phyloP scores from a whole-genome alignment of 2,329 filamentous ascomycete genomes.

The Curvularia verruculosa region DNA sequence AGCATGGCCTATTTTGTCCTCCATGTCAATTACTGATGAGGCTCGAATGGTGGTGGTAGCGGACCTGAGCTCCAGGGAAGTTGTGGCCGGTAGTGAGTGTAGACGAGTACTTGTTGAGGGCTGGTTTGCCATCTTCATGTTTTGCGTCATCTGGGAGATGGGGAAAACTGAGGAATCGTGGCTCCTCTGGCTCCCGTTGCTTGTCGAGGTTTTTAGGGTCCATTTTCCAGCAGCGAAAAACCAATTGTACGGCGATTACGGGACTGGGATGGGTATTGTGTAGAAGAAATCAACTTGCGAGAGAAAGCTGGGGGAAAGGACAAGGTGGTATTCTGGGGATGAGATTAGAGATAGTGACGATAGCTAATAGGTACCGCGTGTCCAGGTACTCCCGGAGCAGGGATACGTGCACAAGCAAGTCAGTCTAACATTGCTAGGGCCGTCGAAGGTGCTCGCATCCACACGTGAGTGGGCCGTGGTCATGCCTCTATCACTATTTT shows the following conservation, averaged over 20 bases:
- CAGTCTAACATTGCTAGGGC: slow-evolving; percentile 25
- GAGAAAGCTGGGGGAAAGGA: slow-evolving; percentile 7
- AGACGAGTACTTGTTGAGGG: slow-evolving; percentile 85
- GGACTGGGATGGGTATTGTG: background rate
- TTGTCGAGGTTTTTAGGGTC: slow-evolving; percentile 46
- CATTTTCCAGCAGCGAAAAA: slow-evolving; percentile 31
- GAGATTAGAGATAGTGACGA: slow-evolving; percentile 25
- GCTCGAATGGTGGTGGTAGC: slow-evolving; percentile 13
- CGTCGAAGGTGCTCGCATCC: slow-evolving; percentile 22
- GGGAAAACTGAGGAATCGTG: slow-evolving; percentile 63
- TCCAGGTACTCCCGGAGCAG: slow-evolving; percentile 27
- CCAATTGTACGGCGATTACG: background rate
- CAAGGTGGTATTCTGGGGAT: slow-evolving; percentile 18
- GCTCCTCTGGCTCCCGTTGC: slow-evolving; percentile 47
- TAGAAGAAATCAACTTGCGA: background rate
- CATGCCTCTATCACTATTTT: slow-evolving; percentile 15
- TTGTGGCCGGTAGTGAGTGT: slow-evolving; percentile 84
- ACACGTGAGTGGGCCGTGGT: slow-evolving; percentile 25
- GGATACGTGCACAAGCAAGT: slow-evolving; percentile 21
- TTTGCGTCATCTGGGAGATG: slow-evolving; percentile 60
- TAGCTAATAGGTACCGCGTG: slow-evolving; percentile 27
- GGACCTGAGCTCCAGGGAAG: slow-evolving; percentile 86
- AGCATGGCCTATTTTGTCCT: slow-evolving; percentile 76
- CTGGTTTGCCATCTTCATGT: slow-evolving; percentile 63
- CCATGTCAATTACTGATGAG: slow-evolving; percentile 10